Percentiles rank a stretch among this genome's conserved stretches.
Conservation (phyloP, 345 rosid species). For the Pistacia integerrima region DNA sequence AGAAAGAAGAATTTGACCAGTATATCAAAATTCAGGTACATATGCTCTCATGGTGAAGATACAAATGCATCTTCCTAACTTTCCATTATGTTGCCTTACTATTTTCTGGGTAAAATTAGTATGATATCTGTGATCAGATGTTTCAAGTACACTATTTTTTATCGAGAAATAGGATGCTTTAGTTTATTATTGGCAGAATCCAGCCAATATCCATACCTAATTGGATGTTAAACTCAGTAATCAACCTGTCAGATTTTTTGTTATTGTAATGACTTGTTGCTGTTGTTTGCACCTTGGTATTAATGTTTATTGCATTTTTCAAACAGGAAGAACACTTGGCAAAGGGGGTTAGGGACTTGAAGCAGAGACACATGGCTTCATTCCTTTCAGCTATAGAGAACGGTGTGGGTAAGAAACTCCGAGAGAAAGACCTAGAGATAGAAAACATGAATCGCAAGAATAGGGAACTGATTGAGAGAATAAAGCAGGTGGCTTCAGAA, state of each 20-base stretch:
- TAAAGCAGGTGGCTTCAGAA: conserved; percentile 66
- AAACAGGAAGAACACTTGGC: conserved; percentile 66
- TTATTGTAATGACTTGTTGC: background rate
- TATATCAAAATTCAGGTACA: conserved; percentile 68
- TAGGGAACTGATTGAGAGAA: conserved; percentile 61
- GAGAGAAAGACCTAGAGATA: conserved; percentile 70
- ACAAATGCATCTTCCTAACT: background rate
- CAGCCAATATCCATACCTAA: background rate
- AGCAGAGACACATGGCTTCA: conserved; percentile 63
- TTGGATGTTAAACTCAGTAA: background rate
- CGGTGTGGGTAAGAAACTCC: conserved; percentile 59
- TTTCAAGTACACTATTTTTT: background rate
- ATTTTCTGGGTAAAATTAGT: background rate
- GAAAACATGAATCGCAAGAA: conserved; percentile 70
- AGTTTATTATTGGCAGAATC: background rate
- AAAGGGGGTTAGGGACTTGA: conserved; percentile 68
- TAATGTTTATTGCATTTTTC: background rate
- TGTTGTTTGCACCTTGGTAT: background rate
- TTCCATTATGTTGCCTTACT: background rate
- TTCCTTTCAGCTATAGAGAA: conserved; percentile 71
- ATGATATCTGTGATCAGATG: background rate
- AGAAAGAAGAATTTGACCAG: conserved; percentile 72
- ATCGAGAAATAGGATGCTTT: background rate
- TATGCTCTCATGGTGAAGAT: background rate
- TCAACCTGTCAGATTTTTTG: background rate